Percentiles rank a stretch among this genome's conserved stretches.
These are phyloP conservation scores for Xylaria multiplex DNA, from an alignment of 2,329 filamentous ascomycete species.

Conservation along the genomic window DNA sequence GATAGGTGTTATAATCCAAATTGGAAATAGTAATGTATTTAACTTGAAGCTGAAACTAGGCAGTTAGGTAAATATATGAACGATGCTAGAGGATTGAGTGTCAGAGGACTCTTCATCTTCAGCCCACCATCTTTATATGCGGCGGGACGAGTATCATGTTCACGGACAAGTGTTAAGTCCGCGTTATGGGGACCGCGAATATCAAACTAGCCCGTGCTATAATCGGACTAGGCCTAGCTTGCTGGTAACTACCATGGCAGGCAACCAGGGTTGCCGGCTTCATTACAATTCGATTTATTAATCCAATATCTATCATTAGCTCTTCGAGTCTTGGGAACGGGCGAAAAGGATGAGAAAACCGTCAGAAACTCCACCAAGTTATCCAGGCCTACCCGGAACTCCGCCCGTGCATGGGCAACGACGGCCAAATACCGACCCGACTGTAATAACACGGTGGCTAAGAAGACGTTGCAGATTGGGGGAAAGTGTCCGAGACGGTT, in stretches of 20 bases:
- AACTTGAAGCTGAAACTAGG: not conserved
- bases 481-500: constrained; percentile 31
- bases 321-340: not conserved
- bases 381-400: constrained; percentile 10
- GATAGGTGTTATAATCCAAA: not conserved
- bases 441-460: not conserved
- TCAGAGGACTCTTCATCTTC: not conserved
- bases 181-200: constrained; percentile 13
- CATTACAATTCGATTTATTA: constrained; percentile 19
- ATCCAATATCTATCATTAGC: not conserved
- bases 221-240: constrained; percentile 17
- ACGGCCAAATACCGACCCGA: constrained; percentile 29
- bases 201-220: not conserved
- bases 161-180: constrained; percentile 18
- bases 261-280: constrained; percentile 15
- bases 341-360: not conserved
- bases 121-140: constrained; percentile 22
- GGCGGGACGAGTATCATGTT: no score
- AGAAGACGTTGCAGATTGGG: not conserved
- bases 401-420: constrained; percentile 8
- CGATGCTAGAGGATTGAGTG: not conserved
- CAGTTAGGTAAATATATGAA: no score
- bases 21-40: not conserved
- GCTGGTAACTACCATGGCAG: not conserved
- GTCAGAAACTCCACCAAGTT: constrained; percentile 11